A percentile compares a stretch with the other conserved stretches of the same genome.
phyloP scores from a whole-genome alignment of 2,329 filamentous ascomycete species.

The Fusarium torreyae region DNA sequence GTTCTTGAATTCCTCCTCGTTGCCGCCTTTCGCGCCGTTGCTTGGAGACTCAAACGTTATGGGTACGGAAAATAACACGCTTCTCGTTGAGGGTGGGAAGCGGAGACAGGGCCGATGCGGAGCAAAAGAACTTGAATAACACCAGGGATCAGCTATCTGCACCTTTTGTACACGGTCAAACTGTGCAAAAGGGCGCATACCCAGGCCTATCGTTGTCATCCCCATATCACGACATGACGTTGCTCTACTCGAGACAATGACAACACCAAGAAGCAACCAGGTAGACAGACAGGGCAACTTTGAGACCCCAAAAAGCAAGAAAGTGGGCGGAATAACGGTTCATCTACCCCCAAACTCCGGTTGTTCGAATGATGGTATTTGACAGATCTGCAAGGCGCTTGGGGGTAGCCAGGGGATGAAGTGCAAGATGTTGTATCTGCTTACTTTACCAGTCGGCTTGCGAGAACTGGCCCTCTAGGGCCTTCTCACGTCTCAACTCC shows the following conservation, averaged over 20 bases:
- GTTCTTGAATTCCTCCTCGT: constrained; percentile 26
- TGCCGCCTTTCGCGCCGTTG: constrained; percentile 42
- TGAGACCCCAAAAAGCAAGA: constrained; percentile 15
- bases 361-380: constrained; percentile 1
- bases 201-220: constrained; percentile 1
- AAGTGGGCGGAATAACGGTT: not conserved
- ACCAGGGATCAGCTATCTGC: constrained; percentile 12
- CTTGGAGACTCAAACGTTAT: constrained; percentile 35
- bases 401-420: constrained; percentile 12
- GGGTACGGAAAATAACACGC: constrained; percentile 29
- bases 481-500: constrained; percentile 4
- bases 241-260: not conserved
- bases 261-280: not conserved
- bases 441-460: constrained; percentile 1
- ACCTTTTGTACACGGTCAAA: not conserved
- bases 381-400: constrained; percentile 14
- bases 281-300: not conserved
- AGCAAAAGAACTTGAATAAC: constrained; percentile 44
- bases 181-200: not conserved
- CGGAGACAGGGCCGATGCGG: constrained; percentile 42
- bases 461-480: not conserved
- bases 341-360: constrained; percentile 18
- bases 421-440: constrained; percentile 5
- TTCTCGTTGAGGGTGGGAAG: constrained; percentile 36
- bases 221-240: constrained; percentile 1